Evolutionary conservation across 2,329 filamentous ascomycete genomes (phyloP), one percentile per base, ranked within the genome.

Genomic region (Teratosphaeria epicoccoides): DNA sequence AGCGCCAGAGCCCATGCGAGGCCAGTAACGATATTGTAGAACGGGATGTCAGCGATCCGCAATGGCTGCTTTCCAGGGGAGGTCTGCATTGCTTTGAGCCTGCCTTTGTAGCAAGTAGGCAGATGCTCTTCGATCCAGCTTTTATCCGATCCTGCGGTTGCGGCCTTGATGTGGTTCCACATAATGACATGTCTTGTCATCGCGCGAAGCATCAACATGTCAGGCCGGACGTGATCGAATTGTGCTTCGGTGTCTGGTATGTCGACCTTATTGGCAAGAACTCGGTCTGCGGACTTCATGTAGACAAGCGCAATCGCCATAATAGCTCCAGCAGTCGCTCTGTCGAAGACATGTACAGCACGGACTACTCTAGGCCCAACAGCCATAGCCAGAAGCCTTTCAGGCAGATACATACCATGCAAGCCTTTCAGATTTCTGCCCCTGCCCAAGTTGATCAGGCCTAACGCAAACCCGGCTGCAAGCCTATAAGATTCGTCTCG

Each of bases 401-500:
- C 91, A 0, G 93, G 87, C 7, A 98, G 79, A 46, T 84, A 82
- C 88, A 98, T 95, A 63, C 97, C 93, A 59, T 95, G 87, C 46
- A 98, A 76, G 9, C 91, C 91, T 63, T 85, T 85, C 24, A 97
- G 75, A 62, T 96, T 87, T 55, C 82, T 85, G 20, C 93, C 94
- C 64, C 91, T 94, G 51, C 86, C 93, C 1, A 98, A 74, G 66
- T 98, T 98, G 69, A 98, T 96, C 59, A 94, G 84, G 0, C 93
- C 93, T 0, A 98, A 77, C 0, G 94, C 85, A 62, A 96, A 95
- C 0, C 93, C 94, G 17, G 94, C 90, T 7, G 93, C 90, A 29
- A 98, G 77, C 40, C 94, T 83, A 68, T 98, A 98, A n/a, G 90
- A 90, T 71, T 98, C 93, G 64, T 94, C 91, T 23, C 91, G 83